Percentiles rank a stretch among this genome's conserved stretches.
Evolutionary conservation across 2,329 filamentous ascomycete genomes (phyloP).

Genomic region (Pseudocercospora crystallina): DNA sequence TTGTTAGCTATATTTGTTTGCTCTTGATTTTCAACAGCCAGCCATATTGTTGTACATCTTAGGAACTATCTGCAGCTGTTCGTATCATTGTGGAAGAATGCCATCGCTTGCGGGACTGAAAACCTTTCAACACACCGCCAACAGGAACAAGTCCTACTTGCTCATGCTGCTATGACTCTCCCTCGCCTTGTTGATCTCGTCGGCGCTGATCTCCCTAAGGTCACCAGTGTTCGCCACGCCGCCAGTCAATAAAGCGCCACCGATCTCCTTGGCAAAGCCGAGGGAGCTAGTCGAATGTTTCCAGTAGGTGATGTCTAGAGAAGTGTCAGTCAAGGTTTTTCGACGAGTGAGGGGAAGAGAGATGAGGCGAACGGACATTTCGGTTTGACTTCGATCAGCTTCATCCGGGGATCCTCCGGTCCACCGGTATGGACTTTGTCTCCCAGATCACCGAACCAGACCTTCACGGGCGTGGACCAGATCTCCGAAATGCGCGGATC

Average conservation of each 20-base stretch:
- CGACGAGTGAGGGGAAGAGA: too few relatives aligned
- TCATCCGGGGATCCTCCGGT: conserved; percentile 50
- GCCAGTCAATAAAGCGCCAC: conserved; percentile 32
- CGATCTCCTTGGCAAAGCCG: conserved; percentile 36
- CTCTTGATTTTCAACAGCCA: too few relatives aligned
- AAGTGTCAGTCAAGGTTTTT: too few relatives aligned
- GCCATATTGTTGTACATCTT: too few relatives aligned
- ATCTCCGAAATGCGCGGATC: conserved; percentile 53
- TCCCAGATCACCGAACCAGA: conserved; percentile 53
- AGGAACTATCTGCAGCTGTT: too few relatives aligned
- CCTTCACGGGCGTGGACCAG: conserved; percentile 40
- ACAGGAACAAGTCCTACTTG: conserved; percentile 1
- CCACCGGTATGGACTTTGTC: conserved; percentile 50
- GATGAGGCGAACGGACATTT: conserved; percentile 28
- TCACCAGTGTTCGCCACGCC: conserved; percentile 36
- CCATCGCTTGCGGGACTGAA: too few relatives aligned
- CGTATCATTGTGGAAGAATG: too few relatives aligned
- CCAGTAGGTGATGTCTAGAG: conserved; percentile 35
- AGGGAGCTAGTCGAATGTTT: conserved; percentile 30
- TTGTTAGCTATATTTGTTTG: too few relatives aligned
- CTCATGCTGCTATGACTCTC: conserved; percentile 29
- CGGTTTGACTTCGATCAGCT: conserved; percentile 40
- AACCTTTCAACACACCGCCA: too few relatives aligned
- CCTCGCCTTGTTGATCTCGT: conserved; percentile 35
- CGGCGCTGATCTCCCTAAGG: conserved; percentile 34